phyloP scores from a whole-genome alignment of 495 filamentous ascomycete species.

The Pyronema omphalodes region DNA sequence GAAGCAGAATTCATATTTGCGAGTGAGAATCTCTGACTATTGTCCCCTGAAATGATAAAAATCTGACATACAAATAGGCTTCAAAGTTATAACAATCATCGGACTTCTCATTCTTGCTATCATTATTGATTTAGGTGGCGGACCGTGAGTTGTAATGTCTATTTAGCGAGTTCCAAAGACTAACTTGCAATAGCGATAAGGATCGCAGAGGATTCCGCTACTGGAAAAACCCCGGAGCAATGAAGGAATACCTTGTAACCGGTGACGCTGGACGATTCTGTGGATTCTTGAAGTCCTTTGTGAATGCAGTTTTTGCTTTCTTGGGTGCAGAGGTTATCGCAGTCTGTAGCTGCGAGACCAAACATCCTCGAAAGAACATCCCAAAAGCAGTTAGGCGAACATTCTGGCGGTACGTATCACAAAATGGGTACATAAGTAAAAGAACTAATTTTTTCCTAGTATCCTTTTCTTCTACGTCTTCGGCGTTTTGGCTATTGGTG shows the following conservation, averaged over 20 bases:
- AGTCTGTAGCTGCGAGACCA: slow-evolving; percentile 30
- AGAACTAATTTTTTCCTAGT: slow-evolving; percentile 29
- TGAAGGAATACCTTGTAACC: slow-evolving; percentile 33
- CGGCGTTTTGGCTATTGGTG: slow-evolving; percentile 49
- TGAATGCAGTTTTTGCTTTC: slow-evolving; percentile 56
- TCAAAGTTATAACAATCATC: slow-evolving; percentile 4
- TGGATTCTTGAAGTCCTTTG: slow-evolving; percentile 53
- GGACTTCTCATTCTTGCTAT: background rate
- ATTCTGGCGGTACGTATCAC: background rate
- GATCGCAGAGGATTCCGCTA: slow-evolving; percentile 17
- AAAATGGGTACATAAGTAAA: background rate
- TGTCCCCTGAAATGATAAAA: background rate
- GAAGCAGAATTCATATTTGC: slow-evolving; percentile 6
- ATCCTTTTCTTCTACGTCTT: slow-evolving; percentile 56
- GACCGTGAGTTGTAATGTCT: background rate
- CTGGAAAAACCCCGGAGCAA: slow-evolving; percentile 53
- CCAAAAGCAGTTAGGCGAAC: slow-evolving; percentile 3
- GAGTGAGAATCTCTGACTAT: background rate
- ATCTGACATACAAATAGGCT: background rate
- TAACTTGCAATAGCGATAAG: background rate
- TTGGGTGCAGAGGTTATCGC: slow-evolving; percentile 53
- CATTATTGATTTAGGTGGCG: background rate
- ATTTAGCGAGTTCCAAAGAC: background rate
- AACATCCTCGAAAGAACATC: slow-evolving; percentile 37
- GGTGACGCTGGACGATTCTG: slow-evolving; percentile 29